Base-by-base conservation (phyloP, 257 asterid species). In the Solanum commersonii region DNA sequence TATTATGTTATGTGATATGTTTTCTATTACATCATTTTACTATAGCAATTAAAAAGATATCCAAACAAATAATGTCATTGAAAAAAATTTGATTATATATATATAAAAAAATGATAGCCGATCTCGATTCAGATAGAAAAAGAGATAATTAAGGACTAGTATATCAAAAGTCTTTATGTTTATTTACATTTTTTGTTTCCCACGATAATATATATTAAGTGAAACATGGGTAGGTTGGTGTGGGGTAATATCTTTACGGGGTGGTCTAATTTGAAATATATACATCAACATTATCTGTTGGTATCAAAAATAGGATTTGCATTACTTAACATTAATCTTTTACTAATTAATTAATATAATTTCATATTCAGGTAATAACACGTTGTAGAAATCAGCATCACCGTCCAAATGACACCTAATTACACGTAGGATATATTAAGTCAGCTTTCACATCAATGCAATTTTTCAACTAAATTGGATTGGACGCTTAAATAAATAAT, bases 91-190 rank as follows among this genome's bases (percentile, higher is more conserved):
- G 4, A 52, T 52, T 52, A 18, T 18, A 18, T 52, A 52, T 52
- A 52, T 52, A 52, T n/a, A 16, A 5, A 6, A 7, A 52, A 5
- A 0, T 2, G 2, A 18, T 6, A 13, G 2, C 56, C 63, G 0
- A 59, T n/a, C 31, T 63, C 16, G 5, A 23, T 2, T 5, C 6
- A 10, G 3, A 63, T 63, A 10, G 12, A 1, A 59, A 59, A 2
- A 7, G 27, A 8, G 5, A 20, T 59, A 59, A 59, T 3, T 23
- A 22, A 59, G 1, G 2, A 63, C 3, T 11, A n/a, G 8, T 65
- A 2, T 27, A 68, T 27, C 35, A 27, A 68, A 68, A 13, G 37
- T 68, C 35, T 27, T 67, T 25, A 10, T 8, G 3, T 13, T 12
- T 68, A 27, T 25, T 27, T 27, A 13, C 14, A 0, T 16, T 3